These are phyloP conservation scores for Acer yangbiense DNA, from an alignment of 345 rosid species.

Conservation along the genomic window DNA sequence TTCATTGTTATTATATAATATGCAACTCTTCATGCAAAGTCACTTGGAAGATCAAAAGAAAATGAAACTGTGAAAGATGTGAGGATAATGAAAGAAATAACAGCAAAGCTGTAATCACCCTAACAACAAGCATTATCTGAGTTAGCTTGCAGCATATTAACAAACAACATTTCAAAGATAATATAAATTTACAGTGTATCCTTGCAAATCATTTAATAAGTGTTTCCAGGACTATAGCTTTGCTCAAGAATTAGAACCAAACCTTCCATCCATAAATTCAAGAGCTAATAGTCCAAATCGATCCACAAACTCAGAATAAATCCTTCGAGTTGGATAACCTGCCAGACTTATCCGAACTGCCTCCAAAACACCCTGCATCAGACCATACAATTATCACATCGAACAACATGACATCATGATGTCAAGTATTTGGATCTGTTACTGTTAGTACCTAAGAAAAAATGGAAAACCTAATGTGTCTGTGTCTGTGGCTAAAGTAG, in stretches of 20 bases:
- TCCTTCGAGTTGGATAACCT: slow-evolving; percentile 93
- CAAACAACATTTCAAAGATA: background rate
- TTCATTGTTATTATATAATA: background rate
- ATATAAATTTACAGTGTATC: background rate
- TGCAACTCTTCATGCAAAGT: background rate
- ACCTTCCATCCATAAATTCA: slow-evolving; percentile 86
- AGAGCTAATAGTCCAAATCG: slow-evolving; percentile 84
- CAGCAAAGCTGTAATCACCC: background rate
- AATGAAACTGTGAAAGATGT: background rate
- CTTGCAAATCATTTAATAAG: background rate
- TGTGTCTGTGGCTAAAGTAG: too few relatives aligned
- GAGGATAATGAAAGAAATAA: background rate
- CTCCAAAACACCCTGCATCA: slow-evolving; percentile 88
- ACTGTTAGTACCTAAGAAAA: background rate
- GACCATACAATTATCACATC: slow-evolving; percentile 11
- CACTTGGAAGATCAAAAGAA: background rate
- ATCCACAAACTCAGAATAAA: slow-evolving; percentile 86
- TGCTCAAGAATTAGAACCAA: slow-evolving; percentile 16
- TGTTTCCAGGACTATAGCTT: slow-evolving; percentile 12
- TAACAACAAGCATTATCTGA: background rate
- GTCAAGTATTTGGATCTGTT: background rate
- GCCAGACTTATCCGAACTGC: slow-evolving; percentile 99
- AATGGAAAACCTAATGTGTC: background rate
- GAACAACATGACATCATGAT: slow-evolving; percentile 15
- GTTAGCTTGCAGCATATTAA: background rate